Conservation (phyloP, 1,139 yeast genomes). For the Debaryomycetaceae sp. region DNA sequence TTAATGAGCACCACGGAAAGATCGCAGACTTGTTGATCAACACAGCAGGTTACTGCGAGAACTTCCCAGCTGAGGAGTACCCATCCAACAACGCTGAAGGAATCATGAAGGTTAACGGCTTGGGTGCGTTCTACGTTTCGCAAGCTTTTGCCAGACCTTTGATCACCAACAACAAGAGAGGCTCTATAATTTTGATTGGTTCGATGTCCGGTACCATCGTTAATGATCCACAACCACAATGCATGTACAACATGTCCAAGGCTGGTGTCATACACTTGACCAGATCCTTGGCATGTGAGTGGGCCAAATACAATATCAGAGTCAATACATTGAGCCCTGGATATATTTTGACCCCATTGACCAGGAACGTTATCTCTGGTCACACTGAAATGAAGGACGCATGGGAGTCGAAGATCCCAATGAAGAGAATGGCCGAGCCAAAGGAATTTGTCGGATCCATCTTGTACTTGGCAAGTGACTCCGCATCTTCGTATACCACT, state of each 20-base stretch:
- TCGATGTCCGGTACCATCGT: slow-evolving; percentile 51
- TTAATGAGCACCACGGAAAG: slow-evolving; percentile 56
- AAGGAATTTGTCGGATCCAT: slow-evolving; percentile 48
- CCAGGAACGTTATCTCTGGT: slow-evolving; percentile 44
- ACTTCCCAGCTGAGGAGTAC: slow-evolving; percentile 72
- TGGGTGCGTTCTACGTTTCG: slow-evolving; percentile 70
- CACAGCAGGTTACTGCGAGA: slow-evolving; percentile 84
- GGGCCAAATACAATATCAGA: slow-evolving; percentile 50
- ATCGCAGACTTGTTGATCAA: slow-evolving; percentile 66
- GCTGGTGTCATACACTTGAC: slow-evolving; percentile 50
- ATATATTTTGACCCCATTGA: slow-evolving; percentile 47
- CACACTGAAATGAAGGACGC: slow-evolving; percentile 46
- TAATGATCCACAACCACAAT: slow-evolving; percentile 50
- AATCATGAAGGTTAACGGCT: slow-evolving; percentile 66
- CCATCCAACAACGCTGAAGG: slow-evolving; percentile 69
- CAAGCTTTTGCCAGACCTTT: slow-evolving; percentile 65
- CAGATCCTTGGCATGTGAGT: slow-evolving; percentile 48
- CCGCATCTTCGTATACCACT: slow-evolving; percentile 46
- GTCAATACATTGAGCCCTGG: slow-evolving; percentile 49
- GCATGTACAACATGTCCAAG: slow-evolving; percentile 50
- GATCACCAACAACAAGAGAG: slow-evolving; percentile 51
- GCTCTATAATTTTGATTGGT: slow-evolving; percentile 45
- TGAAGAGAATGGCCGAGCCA: slow-evolving; percentile 52
- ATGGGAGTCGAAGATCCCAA: slow-evolving; percentile 48
- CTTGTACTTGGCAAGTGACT: slow-evolving; percentile 44